Percentiles rank a stretch among this genome's conserved stretches.
Conservation (phyloP, 345 rosid species). For the Sapria himalayana region DNA sequence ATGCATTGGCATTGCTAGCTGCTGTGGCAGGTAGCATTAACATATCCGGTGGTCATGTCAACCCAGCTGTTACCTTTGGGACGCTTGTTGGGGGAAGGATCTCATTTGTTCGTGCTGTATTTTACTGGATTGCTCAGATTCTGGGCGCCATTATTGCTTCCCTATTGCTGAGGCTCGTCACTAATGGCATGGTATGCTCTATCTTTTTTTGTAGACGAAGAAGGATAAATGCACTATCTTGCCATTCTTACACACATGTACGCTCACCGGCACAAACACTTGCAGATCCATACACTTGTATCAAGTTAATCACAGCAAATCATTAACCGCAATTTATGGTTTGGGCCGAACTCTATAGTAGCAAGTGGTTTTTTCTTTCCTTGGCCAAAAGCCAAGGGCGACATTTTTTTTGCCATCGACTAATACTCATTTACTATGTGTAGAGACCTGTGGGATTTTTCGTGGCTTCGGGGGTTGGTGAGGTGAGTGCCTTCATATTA, state of each 20-base stretch:
- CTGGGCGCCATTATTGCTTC: constrained; percentile 40
- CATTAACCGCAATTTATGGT: no score
- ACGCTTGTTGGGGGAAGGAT: constrained; percentile 51
- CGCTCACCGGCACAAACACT: no score
- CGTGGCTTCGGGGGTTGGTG: constrained; percentile 29
- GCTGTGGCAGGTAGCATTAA: constrained; percentile 41
- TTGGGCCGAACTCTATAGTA: no score
- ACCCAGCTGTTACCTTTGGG: constrained; percentile 62
- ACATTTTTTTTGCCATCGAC: neutral
- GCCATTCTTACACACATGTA: no score
- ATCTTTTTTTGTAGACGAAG: no score
- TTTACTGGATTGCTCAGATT: constrained; percentile 66
- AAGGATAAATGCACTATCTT: no score
- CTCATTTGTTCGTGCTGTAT: constrained; percentile 31
- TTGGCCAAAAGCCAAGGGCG: no score
- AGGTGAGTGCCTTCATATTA: constrained; percentile 18
- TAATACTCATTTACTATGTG: neutral
- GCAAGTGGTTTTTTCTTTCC: no score
- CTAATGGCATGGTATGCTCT: constrained; percentile 36
- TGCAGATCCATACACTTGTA: no score
- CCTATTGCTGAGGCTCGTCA: constrained; percentile 38
- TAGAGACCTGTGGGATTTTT: constrained; percentile 50
- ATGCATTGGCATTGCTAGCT: constrained; percentile 36
- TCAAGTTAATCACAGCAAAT: no score
- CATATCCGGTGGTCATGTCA: constrained; percentile 57